Conservation (phyloP, 2,329 filamentous ascomycete species). For the Clarireedia monteithiana region DNA sequence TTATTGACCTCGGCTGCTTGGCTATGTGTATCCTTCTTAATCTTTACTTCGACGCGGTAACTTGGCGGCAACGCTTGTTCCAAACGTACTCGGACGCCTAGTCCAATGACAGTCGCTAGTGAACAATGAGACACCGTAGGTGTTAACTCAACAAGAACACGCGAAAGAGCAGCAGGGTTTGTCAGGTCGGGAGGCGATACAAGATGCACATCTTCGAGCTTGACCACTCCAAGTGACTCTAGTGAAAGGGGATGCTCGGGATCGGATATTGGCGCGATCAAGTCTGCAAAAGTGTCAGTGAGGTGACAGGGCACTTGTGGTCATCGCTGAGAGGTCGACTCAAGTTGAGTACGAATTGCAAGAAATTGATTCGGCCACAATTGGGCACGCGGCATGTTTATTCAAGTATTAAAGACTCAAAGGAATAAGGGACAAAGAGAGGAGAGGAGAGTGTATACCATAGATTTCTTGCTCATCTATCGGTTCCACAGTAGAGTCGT, state of each 20-base stretch:
- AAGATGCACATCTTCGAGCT: conserved; percentile 87
- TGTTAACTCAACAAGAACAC: conserved; percentile 80
- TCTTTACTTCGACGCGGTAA: conserved; percentile 85
- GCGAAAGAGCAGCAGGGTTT: conserved; percentile 51
- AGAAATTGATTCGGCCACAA: too few relatives aligned
- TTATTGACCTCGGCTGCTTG: conserved; percentile 96
- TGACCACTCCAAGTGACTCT: conserved; percentile 88
- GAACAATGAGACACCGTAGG: conserved; percentile 97
- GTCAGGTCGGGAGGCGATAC: conserved; percentile 51
- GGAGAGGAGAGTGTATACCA: conserved; percentile 42
- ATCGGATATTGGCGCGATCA: conserved; percentile 91
- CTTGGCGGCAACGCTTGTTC: conserved; percentile 87
- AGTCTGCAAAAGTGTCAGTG: conserved; percentile 51
- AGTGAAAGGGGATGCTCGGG: conserved; percentile 94
- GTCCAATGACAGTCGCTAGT: conserved; percentile 88
- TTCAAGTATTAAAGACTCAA: not conserved
- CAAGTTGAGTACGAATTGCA: too few relatives aligned
- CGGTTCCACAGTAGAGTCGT: conserved; percentile 62
- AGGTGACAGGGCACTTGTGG: not conserved
- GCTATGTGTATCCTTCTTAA: conserved; percentile 93
- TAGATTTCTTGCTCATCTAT: conserved; percentile 98
- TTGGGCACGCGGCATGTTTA: too few relatives aligned
- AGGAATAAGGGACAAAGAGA: not conserved
- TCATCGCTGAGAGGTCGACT: too few relatives aligned
- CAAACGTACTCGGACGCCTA: conserved; percentile 84